These are phyloP conservation scores for Xylariaceae sp. DNA, from an alignment of 2,329 filamentous ascomycete species.

Conservation along the genomic window DNA sequence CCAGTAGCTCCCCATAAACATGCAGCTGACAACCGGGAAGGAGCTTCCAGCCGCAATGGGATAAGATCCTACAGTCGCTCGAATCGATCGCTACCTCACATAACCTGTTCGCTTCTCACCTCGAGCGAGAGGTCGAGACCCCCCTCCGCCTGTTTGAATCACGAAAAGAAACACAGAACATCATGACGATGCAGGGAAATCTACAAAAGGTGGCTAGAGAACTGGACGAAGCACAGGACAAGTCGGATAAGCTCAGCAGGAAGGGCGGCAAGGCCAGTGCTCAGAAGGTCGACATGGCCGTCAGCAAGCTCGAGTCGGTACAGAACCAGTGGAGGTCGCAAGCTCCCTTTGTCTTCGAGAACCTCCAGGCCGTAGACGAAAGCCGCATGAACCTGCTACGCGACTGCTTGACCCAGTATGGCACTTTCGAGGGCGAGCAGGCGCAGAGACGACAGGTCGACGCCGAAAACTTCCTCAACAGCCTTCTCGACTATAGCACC, in stretches of 20 bases:
- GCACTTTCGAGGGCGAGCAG: slow-evolving; percentile 87
- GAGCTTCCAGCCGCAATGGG: slow-evolving; percentile 86
- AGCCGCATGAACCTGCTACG: slow-evolving; percentile 82
- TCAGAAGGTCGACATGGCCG: slow-evolving; percentile 71
- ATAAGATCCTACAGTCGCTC: slow-evolving; percentile 73
- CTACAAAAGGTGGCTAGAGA: slow-evolving; percentile 76
- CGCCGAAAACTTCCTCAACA: slow-evolving; percentile 73
- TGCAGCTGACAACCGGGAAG: slow-evolving; percentile 45
- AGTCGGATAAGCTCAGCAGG: slow-evolving; percentile 74
- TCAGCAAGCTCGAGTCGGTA: slow-evolving; percentile 69
- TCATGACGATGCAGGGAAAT: slow-evolving; percentile 77
- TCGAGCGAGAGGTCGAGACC: slow-evolving; percentile 83
- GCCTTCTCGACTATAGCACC: slow-evolving; percentile 80
- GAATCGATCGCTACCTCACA: slow-evolving; percentile 81
- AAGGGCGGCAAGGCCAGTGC: slow-evolving; percentile 73
- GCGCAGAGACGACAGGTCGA: slow-evolving; percentile 69
- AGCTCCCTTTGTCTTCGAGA: slow-evolving; percentile 91
- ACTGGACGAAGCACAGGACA: slow-evolving; percentile 76
- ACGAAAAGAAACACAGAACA: slow-evolving; percentile 72
- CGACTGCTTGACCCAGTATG: slow-evolving; percentile 84
- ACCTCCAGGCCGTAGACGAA: slow-evolving; percentile 86
- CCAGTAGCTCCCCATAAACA: slow-evolving; percentile 7
- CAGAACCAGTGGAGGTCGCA: slow-evolving; percentile 86
- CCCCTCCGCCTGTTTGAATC: slow-evolving; percentile 71
- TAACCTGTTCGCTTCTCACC: slow-evolving; percentile 69